Evolutionary conservation across 176 grass and related monocot species (phyloP).

Genomic region (Rhynchospora tenuis): DNA sequence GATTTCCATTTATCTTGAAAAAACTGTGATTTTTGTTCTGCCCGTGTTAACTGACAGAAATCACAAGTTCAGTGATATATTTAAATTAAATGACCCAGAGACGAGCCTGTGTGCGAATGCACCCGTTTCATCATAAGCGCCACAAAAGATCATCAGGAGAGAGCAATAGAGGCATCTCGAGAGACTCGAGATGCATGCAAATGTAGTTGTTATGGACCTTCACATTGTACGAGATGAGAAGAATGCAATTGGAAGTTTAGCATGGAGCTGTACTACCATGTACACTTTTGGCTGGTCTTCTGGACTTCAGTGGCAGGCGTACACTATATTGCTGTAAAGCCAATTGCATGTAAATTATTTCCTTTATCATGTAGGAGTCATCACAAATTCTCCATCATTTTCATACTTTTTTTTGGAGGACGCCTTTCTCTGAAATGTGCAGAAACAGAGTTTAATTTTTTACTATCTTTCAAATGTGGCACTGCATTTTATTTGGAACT

Average conservation of each 20-base stretch:
- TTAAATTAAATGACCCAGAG: too few relatives aligned
- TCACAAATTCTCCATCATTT: conserved; percentile 8
- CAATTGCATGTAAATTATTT: neutral
- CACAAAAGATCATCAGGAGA: too few relatives aligned
- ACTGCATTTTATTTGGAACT: neutral
- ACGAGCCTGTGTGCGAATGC: too few relatives aligned
- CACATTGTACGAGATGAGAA: neutral
- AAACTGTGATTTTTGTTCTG: too few relatives aligned
- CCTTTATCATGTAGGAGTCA: conserved; percentile 21
- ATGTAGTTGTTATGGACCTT: conserved; percentile 15
- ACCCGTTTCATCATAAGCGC: too few relatives aligned
- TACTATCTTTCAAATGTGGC: conserved; percentile 5
- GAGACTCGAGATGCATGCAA: neutral
- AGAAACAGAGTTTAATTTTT: neutral
- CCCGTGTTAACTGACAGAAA: too few relatives aligned
- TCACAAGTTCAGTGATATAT: too few relatives aligned
- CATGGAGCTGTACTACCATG: neutral
- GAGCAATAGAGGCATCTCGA: neutral
- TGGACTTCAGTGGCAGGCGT: neutral
- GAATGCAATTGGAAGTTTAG: conserved; percentile 20
- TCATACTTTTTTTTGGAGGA: neutral
- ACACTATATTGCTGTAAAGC: neutral
- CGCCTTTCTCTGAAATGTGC: neutral
- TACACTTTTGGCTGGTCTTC: neutral
- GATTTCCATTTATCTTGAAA: too few relatives aligned